Base-by-base conservation (phyloP, 768 basidiomycete species). In the Leccinum pellstonianum region DNA sequence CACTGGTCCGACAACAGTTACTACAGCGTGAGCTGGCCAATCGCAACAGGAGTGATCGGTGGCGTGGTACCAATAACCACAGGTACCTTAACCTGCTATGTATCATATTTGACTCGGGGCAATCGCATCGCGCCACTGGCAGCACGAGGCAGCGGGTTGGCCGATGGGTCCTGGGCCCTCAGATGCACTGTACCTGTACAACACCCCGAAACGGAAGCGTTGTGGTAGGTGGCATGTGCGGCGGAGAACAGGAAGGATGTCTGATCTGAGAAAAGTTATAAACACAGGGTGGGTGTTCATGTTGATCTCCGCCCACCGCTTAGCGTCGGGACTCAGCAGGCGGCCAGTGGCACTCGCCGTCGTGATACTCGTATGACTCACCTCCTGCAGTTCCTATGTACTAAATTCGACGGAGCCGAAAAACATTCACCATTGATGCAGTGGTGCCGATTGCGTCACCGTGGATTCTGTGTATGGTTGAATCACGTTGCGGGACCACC, bases 191-290 rank as follows among this genome's bases (percentile, higher is more conserved):
- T 41, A 41, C 38, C 2, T 37, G 35, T n/a, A 41, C 41, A n/a
- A n/a, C 41, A 10, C 17, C 47, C 47, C 23, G 4, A 49, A 49
- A 6, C 7, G 25, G 8, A 7, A 19, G 61, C 23, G 41, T 70
- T 66, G 15, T 41, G 70, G 72, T 15, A 70, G 80, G 3, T 86
- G 78, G 77, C 55, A 2, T 85, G 86, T 61, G 79, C 85, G 7
- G 77, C 86, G 1, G 86, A 85, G 67, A 86, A 87, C 64, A 86
- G 82, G 81, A 86, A 8, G 85, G 83, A 83, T 86, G 85, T 86
- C 85, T 73, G 68, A 71, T 21, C 11, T 33, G 86, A 87, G 1
- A 80, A 43, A n/a, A 19, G 41, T 38, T 77, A 2, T 77, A 2
- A 82, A 81, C 58, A 85, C 85, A 31, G 86, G 86, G 86, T 85